Percentiles rank a stretch among this genome's conserved stretches.
Conservation (phyloP, 2,329 filamentous ascomycete species). For the Alternaria gaisen region DNA sequence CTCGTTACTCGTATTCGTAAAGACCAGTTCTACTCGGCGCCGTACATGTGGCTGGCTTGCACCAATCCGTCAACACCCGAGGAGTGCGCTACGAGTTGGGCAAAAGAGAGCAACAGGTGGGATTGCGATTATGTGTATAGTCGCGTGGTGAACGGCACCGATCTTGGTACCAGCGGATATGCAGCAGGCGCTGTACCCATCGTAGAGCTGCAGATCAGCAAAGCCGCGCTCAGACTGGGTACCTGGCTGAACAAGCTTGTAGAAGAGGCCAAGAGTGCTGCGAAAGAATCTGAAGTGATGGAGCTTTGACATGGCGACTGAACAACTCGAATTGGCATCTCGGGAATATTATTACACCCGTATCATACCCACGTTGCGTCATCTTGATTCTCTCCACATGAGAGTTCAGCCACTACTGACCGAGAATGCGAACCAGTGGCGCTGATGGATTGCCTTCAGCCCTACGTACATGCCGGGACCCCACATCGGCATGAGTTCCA, state of each 20-base stretch:
- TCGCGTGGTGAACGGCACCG: conserved; percentile 39
- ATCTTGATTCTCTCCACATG: neutral
- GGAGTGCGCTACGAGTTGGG: conserved; percentile 50
- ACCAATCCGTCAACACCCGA: conserved; percentile 43
- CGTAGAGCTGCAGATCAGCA: conserved; percentile 54
- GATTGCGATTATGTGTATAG: conserved; percentile 53
- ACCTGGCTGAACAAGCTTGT: conserved; percentile 53
- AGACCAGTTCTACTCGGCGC: conserved; percentile 48
- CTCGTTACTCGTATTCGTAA: conserved; percentile 49
- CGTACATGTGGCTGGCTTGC: conserved; percentile 49
- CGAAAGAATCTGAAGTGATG: conserved; percentile 24
- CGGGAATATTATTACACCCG: neutral
- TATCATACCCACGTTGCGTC: neutral
- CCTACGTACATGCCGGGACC: conserved; percentile 29
- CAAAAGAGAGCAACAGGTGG: conserved; percentile 51
- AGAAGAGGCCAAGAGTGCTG: conserved; percentile 10
- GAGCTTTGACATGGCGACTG: conserved; percentile 23
- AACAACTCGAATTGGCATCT: neutral
- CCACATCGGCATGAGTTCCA: conserved; percentile 30
- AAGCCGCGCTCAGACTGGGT: conserved; percentile 51
- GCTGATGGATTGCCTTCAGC: neutral
- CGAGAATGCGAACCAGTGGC: conserved; percentile 5
- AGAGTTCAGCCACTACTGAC: neutral
- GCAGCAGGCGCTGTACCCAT: conserved; percentile 51
- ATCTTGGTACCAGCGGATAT: conserved; percentile 50